Base-by-base conservation (phyloP, 2,329 filamentous ascomycete species). In the Colletotrichum tamarilloi region DNA sequence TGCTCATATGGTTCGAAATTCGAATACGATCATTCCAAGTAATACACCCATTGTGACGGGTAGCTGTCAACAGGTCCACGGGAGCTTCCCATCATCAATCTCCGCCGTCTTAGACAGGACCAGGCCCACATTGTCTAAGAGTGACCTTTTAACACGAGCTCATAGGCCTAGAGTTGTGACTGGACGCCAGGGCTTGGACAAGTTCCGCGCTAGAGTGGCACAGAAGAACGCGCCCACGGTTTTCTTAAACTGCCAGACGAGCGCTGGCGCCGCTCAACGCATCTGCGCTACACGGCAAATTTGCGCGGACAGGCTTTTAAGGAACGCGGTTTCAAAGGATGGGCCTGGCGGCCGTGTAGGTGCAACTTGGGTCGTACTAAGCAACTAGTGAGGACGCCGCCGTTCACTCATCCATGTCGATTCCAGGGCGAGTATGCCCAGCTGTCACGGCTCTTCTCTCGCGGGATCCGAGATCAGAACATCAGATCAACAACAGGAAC, bases 91-190 rank as follows among this genome's bases (percentile, higher is more conserved):
- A 55, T 59, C 53, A 52, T 69, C 69, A 73, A 73, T 70, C 59
- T 66, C 70, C 60, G 55, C 67, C 67, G 56, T 65, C 67, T 66
- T 62, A 70, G 67, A 70, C 70, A 73, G 70, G 70, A 70, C 46
- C 67, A 64, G 70, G 64, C 56, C 60, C 67, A 62, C 67, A 70
- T 65, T 60, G 46, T 62, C 60, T 62, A 55, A 52, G 59, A 65
- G 67, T 73, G 67, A 70, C 70, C 70, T 65, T 32, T 65, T 14
- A 28, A 57, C 35, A 55, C 19, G 46, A 73, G 60, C 67, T 69
- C 7, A 70, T 65, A 66, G 70, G 70, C 60, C 52, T 60, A 42
- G 32, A 65, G 19, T 38, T 57, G 22, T 28, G 58, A 72, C 69
- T 63, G 58, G 52, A 32, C 58, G 49, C 60, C 46, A 16, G 35